Evolutionary conservation across 306 rosid species (phyloP), one percentile per base, ranked within the genome.

Genomic region (Acacia confusa): DNA sequence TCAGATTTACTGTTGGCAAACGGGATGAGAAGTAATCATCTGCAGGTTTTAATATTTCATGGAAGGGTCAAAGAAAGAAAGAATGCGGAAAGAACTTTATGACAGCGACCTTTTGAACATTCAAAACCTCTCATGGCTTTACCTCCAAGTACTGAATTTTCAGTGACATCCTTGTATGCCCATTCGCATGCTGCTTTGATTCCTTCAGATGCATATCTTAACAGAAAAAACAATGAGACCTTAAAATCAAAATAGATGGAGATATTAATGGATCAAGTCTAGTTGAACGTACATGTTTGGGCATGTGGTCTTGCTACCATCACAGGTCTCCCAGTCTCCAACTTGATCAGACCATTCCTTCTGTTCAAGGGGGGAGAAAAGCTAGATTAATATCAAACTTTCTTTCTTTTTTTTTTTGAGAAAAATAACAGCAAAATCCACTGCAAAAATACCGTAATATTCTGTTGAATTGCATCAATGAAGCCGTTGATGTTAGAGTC

Each of bases 121-220:
- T 3, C 34, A 13, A 50, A 64, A 70, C 5, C 12, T 67, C 12
- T 28, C 6, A 22, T 20, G 1, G 43, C 25, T 79, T 79, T 79
- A 95, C 99, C 97, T 82, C 76, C 79, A 43, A 95, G 87, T 40
- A 70, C 84, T 77, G 95, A 87, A 60, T 85, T 89, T 79, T 93
- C 90, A 16, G 77, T 27, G 22, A 77, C 97, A 28, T 83, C 97
- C 84, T 79, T 81, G 82, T 95, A 91, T 70, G 97, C 97, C 92
- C 88, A 93, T 53, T 88, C 64, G 80, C 97, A 95, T 5, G 98
- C 97, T 69, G 90, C 92, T 82, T 87, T 2, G 55, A 82, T 84
- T 58, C 97, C 78, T 85, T 95, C 97, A 55, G 92, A 74, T 75
- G 97, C 98, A 78, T 92, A 92, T 83, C 98, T 94, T 78, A 81